These are phyloP conservation scores for Xylaria hypoxylon DNA, from an alignment of 2,329 filamentous ascomycete species.

Conservation along the genomic window DNA sequence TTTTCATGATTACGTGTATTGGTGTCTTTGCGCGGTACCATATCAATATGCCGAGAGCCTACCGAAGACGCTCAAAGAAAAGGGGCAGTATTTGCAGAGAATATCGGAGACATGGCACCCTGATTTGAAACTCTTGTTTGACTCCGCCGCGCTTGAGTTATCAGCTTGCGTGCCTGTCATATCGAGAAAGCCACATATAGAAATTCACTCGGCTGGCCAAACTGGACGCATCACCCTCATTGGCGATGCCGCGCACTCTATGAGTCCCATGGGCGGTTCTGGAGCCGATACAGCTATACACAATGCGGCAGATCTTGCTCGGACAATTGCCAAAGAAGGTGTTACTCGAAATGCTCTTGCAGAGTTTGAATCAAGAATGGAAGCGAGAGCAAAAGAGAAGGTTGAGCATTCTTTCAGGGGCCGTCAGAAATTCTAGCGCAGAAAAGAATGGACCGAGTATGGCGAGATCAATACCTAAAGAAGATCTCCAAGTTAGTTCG, in stretches of 20 bases:
- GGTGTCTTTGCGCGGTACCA: conserved; percentile 46
- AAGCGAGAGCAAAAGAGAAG: conserved; percentile 44
- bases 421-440: conserved; percentile 47
- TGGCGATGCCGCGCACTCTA: conserved; percentile 47
- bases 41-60: conserved; percentile 41
- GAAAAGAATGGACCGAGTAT: conserved; percentile 47
- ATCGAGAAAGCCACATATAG: conserved; percentile 49
- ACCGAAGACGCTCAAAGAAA: conserved; percentile 46
- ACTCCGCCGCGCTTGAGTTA: conserved; percentile 41
- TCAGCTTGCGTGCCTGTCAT: conserved; percentile 46
- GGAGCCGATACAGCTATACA: conserved; percentile 48
- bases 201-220: conserved; percentile 38
- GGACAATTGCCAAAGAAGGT: conserved; percentile 42
- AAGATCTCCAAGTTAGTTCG: not conserved
- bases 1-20: conserved; percentile 48
- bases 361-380: conserved; percentile 47
- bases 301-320: conserved; percentile 46
- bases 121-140: conserved; percentile 45
- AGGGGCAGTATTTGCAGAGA: conserved; percentile 39
- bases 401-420: conserved; percentile 50
- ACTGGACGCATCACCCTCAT: conserved; percentile 43
- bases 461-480: conserved; percentile 29
- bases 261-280: conserved; percentile 51
- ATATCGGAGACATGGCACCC: conserved; percentile 46
- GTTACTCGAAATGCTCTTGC: conserved; percentile 36